phyloP scores from a whole-genome alignment of 2,329 filamentous ascomycete species.

The Trichoderma hamatum region DNA sequence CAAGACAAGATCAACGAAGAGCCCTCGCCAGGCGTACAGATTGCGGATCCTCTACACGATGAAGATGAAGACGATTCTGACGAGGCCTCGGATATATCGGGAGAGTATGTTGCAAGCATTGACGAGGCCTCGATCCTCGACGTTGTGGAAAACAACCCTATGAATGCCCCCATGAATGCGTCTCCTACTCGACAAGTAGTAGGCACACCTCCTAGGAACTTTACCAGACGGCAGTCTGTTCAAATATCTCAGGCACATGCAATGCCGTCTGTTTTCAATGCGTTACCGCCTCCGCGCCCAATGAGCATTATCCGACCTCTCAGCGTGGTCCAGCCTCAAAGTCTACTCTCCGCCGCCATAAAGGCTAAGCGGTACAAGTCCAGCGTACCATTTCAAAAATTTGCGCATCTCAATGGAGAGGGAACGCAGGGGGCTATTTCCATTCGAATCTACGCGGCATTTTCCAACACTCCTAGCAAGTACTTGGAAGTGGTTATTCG shows the following conservation, averaged over 20 bases:
- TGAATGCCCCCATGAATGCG: constrained; percentile 51
- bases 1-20: constrained; percentile 47
- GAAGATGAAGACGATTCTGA: constrained; percentile 64
- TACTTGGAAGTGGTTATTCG: constrained; percentile 73
- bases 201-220: constrained; percentile 64
- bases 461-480: constrained; percentile 65
- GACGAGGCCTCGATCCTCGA: constrained; percentile 74
- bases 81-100: constrained; percentile 64
- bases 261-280: constrained; percentile 61
- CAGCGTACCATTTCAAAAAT: constrained; percentile 73
- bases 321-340: constrained; percentile 70
- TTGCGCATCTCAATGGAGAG: constrained; percentile 75
- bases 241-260: constrained; percentile 61
- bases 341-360: constrained; percentile 70
- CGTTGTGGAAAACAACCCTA: constrained; percentile 56
- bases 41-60: constrained; percentile 55
- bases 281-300: constrained; percentile 71
- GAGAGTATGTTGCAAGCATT: constrained; percentile 66
- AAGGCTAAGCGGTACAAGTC: constrained; percentile 71
- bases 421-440: constrained; percentile 76
- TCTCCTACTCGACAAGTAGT: constrained; percentile 62
- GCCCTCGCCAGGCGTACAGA: constrained; percentile 44
- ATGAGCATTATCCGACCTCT: constrained; percentile 64
- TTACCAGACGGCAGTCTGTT: constrained; percentile 63
- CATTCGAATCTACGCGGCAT: constrained; percentile 77